Evolutionary conservation across 192 early-diverging fungal genomes (phyloP).

Genomic region (Bifiguratus adelaidae): DNA sequence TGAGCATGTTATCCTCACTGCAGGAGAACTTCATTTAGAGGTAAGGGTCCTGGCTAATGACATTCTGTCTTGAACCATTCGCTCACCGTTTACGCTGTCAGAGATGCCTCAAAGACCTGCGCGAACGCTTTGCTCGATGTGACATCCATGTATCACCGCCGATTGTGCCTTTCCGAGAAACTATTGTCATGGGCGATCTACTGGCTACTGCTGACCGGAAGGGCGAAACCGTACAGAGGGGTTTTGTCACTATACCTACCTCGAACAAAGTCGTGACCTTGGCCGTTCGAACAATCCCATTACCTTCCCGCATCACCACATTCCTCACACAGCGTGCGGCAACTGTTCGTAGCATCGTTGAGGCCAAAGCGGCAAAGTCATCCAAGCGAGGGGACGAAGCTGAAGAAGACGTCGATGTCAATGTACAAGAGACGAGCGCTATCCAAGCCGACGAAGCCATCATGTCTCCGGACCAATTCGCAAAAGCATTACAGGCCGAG

Average conservation of each 20-base stretch:
- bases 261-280: constrained; percentile 49
- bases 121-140: constrained; percentile 89
- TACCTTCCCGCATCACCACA: constrained; percentile 49
- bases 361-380: constrained; percentile 22
- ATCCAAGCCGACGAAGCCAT: constrained; percentile 1
- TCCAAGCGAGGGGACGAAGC: constrained; percentile 9
- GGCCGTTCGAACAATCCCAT: constrained; percentile 54
- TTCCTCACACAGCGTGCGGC: constrained; percentile 40
- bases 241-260: constrained; percentile 46
- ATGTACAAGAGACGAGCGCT: too few relatives aligned
- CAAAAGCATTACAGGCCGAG: constrained; percentile 17
- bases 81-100: constrained; percentile 9
- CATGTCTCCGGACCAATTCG: constrained; percentile 19
- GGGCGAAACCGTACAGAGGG: constrained; percentile 35
- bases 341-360: constrained; percentile 43
- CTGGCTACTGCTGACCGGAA: constrained; percentile 14
- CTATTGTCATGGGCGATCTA: constrained; percentile 42
- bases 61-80: neutral
- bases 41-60: constrained; percentile 16
- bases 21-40: constrained; percentile 96
- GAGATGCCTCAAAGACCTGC: constrained; percentile 88
- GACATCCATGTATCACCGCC: constrained; percentile 91
- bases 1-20: constrained; percentile 92
- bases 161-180: constrained; percentile 96
- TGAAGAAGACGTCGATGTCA: neutral